Base-by-base conservation (phyloP, 2,329 filamentous ascomycete species). In the Fusarium newnesense region DNA sequence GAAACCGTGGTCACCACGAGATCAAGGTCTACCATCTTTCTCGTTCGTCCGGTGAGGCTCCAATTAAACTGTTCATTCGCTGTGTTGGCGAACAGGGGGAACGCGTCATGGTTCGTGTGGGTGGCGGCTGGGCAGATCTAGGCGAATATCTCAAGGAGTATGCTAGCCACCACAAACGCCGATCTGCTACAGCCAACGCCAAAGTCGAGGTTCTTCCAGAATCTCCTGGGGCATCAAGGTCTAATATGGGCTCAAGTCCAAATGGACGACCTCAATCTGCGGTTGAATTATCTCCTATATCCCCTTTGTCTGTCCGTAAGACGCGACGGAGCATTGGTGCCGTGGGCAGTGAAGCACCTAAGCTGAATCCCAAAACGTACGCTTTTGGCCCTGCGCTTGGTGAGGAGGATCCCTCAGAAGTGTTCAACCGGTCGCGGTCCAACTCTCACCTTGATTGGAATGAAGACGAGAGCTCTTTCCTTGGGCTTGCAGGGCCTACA, bases 41-140 rank as follows among this genome's bases (percentile, higher is more conserved):
- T 19, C 91, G 95, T 53, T 91, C 93, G 24, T 94, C 92, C 40
- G 94, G 94, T 64, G 92, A 96, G 73, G 90, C 94, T 18, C 96
- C 96, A 1, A 95, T 98, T 79, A 98, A 98, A 83, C 89, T 99
- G 9, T 97, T 97, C 78, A 95, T 99, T 59, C 93, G 96, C 21
- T 91, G 95, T 4, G 95, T 99, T 5, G 96, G 96, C 56, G 95
- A 97, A 80, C 88, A 91, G 64, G 94, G 94, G 21, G 95, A 98
- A 81, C 91, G 96, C 58, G 95, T 98, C 69, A 98, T 99, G 96
- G 96, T 99, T 12, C 93, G 96, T 40, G 96, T 99, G 18, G 96
- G 96, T 18, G 96, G 96, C 67, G 96, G 96, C n/a, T 99, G 96
- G 96, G 95, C 95, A 19, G 96, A 99, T 81, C 86, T 99, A 26